Percentiles rank a stretch among this genome's conserved stretches.
These are phyloP conservation scores for Cryphonectria nitschkei DNA, from an alignment of 2,329 filamentous ascomycete genomes.

Conservation along the genomic window DNA sequence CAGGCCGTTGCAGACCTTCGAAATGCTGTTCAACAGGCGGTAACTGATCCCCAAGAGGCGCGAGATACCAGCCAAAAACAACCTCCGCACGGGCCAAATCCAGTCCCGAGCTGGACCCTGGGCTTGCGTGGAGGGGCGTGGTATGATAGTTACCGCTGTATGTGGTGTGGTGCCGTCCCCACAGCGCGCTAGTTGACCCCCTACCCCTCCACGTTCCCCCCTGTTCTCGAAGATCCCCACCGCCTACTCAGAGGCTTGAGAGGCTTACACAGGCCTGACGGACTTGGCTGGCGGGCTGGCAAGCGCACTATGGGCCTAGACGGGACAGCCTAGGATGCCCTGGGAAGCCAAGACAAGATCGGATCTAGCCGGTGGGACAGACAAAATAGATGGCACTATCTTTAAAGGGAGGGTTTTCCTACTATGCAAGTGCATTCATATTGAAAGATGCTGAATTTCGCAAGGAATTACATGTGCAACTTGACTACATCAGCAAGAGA, in stretches of 20 bases:
- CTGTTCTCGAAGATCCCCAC: conserved; percentile 17
- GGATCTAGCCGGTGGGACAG: background rate
- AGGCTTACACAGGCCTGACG: background rate
- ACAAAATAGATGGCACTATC: background rate
- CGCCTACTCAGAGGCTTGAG: background rate
- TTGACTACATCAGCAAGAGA: background rate
- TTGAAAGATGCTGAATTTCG: no score
- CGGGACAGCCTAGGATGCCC: background rate
- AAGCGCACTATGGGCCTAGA: background rate
- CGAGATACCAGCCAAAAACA: conserved; percentile 24
- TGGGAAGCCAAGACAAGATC: background rate
- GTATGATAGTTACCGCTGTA: background rate
- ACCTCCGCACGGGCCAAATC: conserved; percentile 28
- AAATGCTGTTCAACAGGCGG: conserved; percentile 11
- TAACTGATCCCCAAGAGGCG: conserved; percentile 16
- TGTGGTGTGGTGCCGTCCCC: conserved; percentile 13
- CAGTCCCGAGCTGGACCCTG: conserved; percentile 20
- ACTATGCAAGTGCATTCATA: background rate
- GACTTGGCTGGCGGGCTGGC: background rate
- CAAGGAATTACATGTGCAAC: background rate
- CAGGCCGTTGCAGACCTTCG: background rate
- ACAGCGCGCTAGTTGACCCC: conserved; percentile 17
- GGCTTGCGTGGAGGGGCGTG: conserved; percentile 4
- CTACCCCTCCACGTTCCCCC: background rate
- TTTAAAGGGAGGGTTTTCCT: background rate